Evolutionary conservation across 441 rosid genomes (phyloP).

Genomic region (Adansonia gregorii): DNA sequence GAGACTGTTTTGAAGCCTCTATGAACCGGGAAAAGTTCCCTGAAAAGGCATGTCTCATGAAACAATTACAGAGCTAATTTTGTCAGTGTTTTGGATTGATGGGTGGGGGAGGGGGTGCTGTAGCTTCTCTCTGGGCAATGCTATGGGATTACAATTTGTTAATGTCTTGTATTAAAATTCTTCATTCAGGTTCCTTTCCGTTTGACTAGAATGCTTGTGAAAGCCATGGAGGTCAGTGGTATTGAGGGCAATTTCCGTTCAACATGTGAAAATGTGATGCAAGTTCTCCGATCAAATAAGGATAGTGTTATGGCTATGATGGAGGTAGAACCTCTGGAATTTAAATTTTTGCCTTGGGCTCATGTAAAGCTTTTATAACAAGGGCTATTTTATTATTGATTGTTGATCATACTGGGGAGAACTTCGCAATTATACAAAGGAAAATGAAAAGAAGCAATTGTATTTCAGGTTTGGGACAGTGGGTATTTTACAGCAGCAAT

Average conservation of each 20-base stretch:
- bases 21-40: slow-evolving; percentile 99
- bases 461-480: background rate
- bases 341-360: slow-evolving; percentile 2
- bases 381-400: too few relatives aligned
- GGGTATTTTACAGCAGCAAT: background rate
- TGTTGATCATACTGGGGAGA: background rate
- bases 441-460: background rate
- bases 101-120: background rate
- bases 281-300: slow-evolving; percentile 92
- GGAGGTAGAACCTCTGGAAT: slow-evolving; percentile 60
- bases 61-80: background rate
- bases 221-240: slow-evolving; percentile 99
- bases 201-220: slow-evolving; percentile 99
- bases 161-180: slow-evolving; percentile 19
- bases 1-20: slow-evolving; percentile 99
- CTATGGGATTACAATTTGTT: background rate
- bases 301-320: slow-evolving; percentile 99
- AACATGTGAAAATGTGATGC: slow-evolving; percentile 99
- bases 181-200: slow-evolving; percentile 91
- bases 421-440: background rate
- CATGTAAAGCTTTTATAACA: background rate
- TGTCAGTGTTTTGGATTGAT: background rate
- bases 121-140: background rate
- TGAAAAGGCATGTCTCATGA: slow-evolving; percentile 65
- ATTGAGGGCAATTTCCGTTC: slow-evolving; percentile 97